phyloP scores from a whole-genome alignment of 331 rosid species.

The Malus hybrid region DNA sequence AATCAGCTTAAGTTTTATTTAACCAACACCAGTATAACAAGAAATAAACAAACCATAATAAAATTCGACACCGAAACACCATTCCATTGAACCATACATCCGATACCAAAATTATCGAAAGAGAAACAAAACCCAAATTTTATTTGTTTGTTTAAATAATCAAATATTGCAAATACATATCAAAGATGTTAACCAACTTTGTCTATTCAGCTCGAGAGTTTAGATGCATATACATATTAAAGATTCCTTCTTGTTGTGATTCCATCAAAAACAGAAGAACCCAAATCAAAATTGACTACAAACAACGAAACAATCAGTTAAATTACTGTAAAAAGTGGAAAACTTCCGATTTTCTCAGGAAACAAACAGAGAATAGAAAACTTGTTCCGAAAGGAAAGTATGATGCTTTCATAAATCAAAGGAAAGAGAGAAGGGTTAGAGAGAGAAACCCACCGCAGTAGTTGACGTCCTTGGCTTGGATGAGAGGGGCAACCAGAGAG shows the following conservation, averaged over 20 bases:
- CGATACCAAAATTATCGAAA: not conserved
- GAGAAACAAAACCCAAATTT: not conserved
- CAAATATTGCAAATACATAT: not conserved
- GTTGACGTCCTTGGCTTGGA: constrained; percentile 37
- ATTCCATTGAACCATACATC: not conserved
- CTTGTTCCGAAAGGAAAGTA: not conserved
- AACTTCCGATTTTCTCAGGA: not conserved
- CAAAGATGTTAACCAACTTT: not conserved
- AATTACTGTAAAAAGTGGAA: not conserved
- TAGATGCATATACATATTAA: not conserved
- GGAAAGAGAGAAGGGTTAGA: not conserved
- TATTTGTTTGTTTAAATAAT: not conserved
- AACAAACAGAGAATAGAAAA: not conserved
- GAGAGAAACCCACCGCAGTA: constrained; percentile 76
- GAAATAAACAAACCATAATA: not conserved
- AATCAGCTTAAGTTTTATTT: not conserved
- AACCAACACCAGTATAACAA: not conserved
- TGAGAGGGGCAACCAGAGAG: constrained; percentile 16
- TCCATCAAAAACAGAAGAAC: not conserved
- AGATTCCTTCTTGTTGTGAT: not conserved
- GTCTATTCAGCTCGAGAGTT: not conserved
- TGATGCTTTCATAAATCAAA: not conserved
- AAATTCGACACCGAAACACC: not conserved
- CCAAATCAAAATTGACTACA: not conserved
- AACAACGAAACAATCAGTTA: not conserved